These are phyloP conservation scores for Posidonia oceanica DNA, from an alignment of 116 monocot genomes.

Conservation along the genomic window DNA sequence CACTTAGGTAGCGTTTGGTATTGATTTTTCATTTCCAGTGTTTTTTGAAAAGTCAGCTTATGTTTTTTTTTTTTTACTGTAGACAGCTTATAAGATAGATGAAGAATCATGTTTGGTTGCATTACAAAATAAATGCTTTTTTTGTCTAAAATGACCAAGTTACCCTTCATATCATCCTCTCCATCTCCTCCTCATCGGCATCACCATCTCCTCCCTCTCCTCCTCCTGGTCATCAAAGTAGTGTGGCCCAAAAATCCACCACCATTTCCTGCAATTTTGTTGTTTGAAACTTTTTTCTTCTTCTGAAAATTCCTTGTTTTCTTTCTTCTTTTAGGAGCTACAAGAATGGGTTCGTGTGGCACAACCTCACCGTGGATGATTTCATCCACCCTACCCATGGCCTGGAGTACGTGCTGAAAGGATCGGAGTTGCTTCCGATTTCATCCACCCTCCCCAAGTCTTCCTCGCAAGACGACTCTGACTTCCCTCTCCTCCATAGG, in stretches of 20 bases:
- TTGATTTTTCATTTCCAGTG: too few species aligned
- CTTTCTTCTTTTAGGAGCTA: constrained; percentile 44
- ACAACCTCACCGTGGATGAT: constrained; percentile 76
- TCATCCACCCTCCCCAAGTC: constrained; percentile 4
- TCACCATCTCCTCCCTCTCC: background rate
- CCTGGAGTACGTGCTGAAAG: constrained; percentile 84
- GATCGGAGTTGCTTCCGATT: constrained; percentile 40
- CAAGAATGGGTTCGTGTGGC: constrained; percentile 94
- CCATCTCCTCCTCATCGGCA: too few species aligned
- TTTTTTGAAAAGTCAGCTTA: too few species aligned
- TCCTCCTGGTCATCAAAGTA: constrained; percentile 93
- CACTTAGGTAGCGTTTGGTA: too few species aligned
- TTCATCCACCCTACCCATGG: constrained; percentile 61
- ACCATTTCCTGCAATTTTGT: constrained; percentile 1
- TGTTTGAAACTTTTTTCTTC: background rate
- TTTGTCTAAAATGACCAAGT: too few species aligned
- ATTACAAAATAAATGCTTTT: too few species aligned
- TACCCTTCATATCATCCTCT: too few species aligned
- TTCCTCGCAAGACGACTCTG: constrained; percentile 1
- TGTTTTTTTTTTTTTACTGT: too few species aligned
- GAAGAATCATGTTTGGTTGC: too few species aligned
- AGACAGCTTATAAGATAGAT: too few species aligned
- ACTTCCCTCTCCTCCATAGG: constrained; percentile 15
- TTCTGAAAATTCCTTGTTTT: background rate
- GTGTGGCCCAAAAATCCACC: constrained; percentile 4